Conservation (phyloP, 345 rosid species). For the Murraya paniculata region DNA sequence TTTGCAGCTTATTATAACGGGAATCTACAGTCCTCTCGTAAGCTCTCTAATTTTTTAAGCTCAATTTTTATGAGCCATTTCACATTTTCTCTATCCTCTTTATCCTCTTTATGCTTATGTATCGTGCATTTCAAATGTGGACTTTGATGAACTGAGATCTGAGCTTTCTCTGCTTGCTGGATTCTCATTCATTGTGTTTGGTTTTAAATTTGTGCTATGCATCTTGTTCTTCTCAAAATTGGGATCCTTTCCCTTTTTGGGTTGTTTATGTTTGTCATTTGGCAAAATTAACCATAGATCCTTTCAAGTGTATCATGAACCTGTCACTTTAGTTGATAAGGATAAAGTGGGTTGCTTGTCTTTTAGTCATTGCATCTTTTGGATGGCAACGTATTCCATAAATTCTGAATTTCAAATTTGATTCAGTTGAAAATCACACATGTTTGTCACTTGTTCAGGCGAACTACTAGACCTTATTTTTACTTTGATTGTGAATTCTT, state of each 20-base stretch:
- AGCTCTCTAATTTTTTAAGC: conserved; percentile 20
- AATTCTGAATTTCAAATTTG: conserved; percentile 6
- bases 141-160: conserved; percentile 40
- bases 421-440: not conserved
- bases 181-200: conserved; percentile 19
- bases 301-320: conserved; percentile 6
- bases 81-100: not conserved
- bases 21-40: conserved; percentile 97
- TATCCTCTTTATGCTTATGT: not conserved
- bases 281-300: conserved; percentile 16
- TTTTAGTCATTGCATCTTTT: conserved; percentile 16
- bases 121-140: not conserved
- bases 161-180: conserved; percentile 22
- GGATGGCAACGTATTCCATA: conserved; percentile 1
- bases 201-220: not conserved
- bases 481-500: not conserved
- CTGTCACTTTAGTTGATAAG: conserved; percentile 13
- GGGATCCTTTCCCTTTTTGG: conserved; percentile 19
- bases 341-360: conserved; percentile 22
- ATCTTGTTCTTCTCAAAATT: conserved; percentile 4
- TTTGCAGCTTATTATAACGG: conserved; percentile 72
- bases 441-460: conserved; percentile 8
- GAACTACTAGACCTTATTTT: not conserved
- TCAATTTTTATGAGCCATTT: not conserved
- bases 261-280: conserved; percentile 13